Conservation (phyloP, 2,329 filamentous ascomycete genomes). For the Dactylellina sp. region DNA sequence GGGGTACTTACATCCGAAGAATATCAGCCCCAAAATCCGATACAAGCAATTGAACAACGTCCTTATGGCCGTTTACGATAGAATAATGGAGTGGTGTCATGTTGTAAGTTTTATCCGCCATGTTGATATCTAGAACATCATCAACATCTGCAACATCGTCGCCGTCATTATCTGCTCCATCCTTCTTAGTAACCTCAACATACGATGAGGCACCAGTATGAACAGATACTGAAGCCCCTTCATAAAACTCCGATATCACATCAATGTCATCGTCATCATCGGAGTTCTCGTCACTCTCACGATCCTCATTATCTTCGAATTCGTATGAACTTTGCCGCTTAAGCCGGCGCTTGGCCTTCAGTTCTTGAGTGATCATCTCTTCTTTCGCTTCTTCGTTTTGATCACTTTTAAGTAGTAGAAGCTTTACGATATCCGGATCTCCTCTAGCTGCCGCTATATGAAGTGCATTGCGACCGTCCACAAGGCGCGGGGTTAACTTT, state of each 20-base stretch:
- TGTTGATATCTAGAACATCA: constrained; percentile 82
- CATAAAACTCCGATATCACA: constrained; percentile 63
- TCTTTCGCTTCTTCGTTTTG: constrained; percentile 77
- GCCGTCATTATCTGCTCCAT: constrained; percentile 65
- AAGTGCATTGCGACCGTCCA: constrained; percentile 82
- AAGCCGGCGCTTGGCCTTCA: neutral
- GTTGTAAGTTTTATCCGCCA: constrained; percentile 77
- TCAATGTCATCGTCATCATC: constrained; percentile 66
- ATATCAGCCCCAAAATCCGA: constrained; percentile 80
- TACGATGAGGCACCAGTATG: constrained; percentile 32
- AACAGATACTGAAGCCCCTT: constrained; percentile 12
- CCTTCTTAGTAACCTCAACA: constrained; percentile 61
- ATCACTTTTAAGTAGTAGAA: constrained; percentile 78
- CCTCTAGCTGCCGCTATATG: constrained; percentile 82
- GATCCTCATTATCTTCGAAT: constrained; percentile 58
- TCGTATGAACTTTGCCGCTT: constrained; percentile 39
- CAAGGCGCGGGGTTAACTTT: constrained; percentile 77
- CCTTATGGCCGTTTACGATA: constrained; percentile 77
- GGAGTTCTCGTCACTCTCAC: constrained; percentile 61
- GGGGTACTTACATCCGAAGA: constrained; percentile 78
- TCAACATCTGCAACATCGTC: constrained; percentile 69
- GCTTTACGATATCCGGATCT: constrained; percentile 75
- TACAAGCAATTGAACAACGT: constrained; percentile 75
- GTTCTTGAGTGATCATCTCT: constrained; percentile 68
- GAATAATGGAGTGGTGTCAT: constrained; percentile 77